A percentile compares a stretch with the other conserved stretches of the same genome.
phyloP scores from a whole-genome alignment of 495 filamentous ascomycete genomes.

The Penicillium bialowiezense region DNA sequence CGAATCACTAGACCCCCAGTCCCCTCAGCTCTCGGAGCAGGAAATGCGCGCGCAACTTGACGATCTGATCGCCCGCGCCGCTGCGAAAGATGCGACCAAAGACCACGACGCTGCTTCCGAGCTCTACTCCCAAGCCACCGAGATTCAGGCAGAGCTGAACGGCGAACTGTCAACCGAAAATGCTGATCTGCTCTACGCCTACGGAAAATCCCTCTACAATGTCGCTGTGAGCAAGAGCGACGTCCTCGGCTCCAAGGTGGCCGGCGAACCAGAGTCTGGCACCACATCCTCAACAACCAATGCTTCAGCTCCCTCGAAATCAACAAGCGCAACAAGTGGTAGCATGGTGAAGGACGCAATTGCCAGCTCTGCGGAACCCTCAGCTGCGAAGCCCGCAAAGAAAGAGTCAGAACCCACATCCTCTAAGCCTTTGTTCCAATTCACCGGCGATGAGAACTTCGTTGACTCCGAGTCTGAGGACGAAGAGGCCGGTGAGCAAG shows the following conservation, averaged over 20 bases:
- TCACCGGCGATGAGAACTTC: conserved; percentile 91
- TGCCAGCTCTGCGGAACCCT: conserved; percentile 24
- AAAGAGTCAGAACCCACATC: conserved; percentile 35
- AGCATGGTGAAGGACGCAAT: conserved; percentile 31
- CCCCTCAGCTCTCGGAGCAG: conserved; percentile 6
- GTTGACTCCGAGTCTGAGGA: conserved; percentile 73
- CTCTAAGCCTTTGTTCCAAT: conserved; percentile 79
- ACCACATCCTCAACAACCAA: conserved; percentile 12
- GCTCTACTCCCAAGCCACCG: conserved; percentile 80
- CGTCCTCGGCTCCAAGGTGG: conserved; percentile 81
- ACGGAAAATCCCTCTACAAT: conserved; percentile 89
- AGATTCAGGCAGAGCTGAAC: conserved; percentile 86
- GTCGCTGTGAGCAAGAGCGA: conserved; percentile 92
- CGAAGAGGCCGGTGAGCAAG: conserved; percentile 43
- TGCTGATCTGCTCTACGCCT: conserved; percentile 87
- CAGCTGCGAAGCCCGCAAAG: conserved; percentile 36
- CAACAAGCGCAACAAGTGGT: conserved; percentile 10
- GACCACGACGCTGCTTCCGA: conserved; percentile 82
- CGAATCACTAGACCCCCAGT: conserved; percentile 10
- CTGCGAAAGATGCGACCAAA: conserved; percentile 75
- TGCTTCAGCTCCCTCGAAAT: conserved; percentile 14
- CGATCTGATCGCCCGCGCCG: conserved; percentile 55
- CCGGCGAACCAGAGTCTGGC: conserved; percentile 51
- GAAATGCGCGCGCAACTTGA: conserved; percentile 32
- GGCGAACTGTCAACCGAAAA: conserved; percentile 88